Evolutionary conservation across 1,284 basidiomycete species (phyloP).

Genomic region (Ustilago nuda): DNA sequence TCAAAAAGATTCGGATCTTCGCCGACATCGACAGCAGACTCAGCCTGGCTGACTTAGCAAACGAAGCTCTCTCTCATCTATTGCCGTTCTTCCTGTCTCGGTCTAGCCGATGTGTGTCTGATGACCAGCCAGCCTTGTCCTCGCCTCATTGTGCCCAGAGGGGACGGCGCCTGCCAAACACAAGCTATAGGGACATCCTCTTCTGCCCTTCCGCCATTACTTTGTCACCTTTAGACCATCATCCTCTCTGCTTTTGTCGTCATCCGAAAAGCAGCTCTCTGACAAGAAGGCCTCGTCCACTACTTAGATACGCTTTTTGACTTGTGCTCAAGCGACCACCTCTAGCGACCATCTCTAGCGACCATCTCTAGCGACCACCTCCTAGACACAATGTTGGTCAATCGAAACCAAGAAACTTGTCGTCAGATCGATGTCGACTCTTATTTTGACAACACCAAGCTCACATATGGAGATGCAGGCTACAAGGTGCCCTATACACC

Average conservation of each 20-base stretch:
- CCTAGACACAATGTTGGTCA: slow-evolving; percentile 16
- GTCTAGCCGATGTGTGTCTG: not conserved
- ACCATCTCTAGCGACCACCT: not conserved
- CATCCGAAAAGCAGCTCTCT: not conserved
- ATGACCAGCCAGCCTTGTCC: not conserved
- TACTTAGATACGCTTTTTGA: too few relatives aligned
- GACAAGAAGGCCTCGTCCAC: not conserved
- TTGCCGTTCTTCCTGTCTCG: not conserved
- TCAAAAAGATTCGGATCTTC: not conserved
- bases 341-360: too few relatives aligned
- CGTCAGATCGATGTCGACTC: slow-evolving; percentile 47
- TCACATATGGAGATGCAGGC: slow-evolving; percentile 34
- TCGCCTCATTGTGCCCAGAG: not conserved
- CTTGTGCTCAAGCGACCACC: too few relatives aligned
- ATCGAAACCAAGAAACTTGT: slow-evolving; percentile 19
- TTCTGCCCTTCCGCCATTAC: not conserved
- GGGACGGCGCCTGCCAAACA: not conserved
- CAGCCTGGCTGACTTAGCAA: not conserved
- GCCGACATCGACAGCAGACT: not conserved
- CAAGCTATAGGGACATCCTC: not conserved
- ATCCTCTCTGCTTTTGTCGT: not conserved
- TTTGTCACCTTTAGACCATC: not conserved
- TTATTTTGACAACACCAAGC: slow-evolving; percentile 52
- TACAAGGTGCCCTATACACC: slow-evolving; percentile 49
- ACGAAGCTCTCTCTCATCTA: not conserved